Evolutionary conservation across 1,284 basidiomycete genomes (phyloP).

Genomic region (Cystobasidium sp.): DNA sequence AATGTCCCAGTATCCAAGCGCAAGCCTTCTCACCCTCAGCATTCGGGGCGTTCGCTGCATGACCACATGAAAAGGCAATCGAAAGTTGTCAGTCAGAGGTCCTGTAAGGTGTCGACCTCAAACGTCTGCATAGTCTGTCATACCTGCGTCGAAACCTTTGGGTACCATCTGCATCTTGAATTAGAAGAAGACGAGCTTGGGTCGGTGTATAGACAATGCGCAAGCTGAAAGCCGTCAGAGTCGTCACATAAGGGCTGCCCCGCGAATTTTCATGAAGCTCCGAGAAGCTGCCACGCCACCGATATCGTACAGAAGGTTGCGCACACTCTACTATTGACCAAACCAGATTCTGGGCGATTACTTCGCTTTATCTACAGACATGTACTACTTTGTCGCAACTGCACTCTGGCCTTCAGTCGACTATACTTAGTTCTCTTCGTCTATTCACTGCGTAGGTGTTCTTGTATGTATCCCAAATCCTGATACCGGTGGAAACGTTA

Average conservation of each 20-base stretch:
- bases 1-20: not conserved
- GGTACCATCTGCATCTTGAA: constrained; percentile 34
- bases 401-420: constrained; percentile 45
- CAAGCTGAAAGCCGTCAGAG: too few species aligned
- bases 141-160: constrained; percentile 42
- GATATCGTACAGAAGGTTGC: too few species aligned
- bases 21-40: constrained; percentile 26
- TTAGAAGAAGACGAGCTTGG: not conserved
- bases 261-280: too few species aligned
- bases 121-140: not conserved
- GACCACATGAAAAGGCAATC: not conserved
- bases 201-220: not conserved
- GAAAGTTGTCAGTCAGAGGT: constrained; percentile 4
- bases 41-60: constrained; percentile 36
- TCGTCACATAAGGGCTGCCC: too few species aligned
- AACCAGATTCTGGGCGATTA: too few species aligned
- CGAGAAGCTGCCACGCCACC: too few species aligned
- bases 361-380: too few species aligned
- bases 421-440: constrained; percentile 55
- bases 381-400: too few species aligned
- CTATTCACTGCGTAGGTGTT: constrained; percentile 78
- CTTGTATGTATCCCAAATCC: constrained; percentile 95
- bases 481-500: constrained; percentile 55
- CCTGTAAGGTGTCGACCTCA: not conserved
- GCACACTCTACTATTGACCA: too few species aligned